phyloP scores from a whole-genome alignment of 805 yeast species.

The Naumovozyma castellii region DNA sequence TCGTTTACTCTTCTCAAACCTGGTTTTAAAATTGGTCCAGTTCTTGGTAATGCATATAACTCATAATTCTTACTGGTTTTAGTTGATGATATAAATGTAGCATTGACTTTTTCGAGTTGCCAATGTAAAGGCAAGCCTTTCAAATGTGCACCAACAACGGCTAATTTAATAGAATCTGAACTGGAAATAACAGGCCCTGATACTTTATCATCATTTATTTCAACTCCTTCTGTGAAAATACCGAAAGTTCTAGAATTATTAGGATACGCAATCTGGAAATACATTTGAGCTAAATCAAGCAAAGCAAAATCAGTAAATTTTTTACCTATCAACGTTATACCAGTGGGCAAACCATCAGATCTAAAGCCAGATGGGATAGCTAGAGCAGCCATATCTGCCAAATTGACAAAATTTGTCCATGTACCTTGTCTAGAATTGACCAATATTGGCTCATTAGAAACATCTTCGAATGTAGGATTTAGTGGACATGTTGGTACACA shows the following conservation, averaged over 20 bases:
- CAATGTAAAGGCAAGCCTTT: conserved; percentile 84
- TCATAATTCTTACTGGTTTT: conserved; percentile 63
- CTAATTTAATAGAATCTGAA: conserved; percentile 49
- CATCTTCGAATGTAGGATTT: conserved; percentile 71
- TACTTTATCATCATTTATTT: conserved; percentile 9
- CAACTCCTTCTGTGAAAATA: conserved; percentile 10
- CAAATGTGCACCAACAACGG: conserved; percentile 95
- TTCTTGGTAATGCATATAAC: conserved; percentile 72
- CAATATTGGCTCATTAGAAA: conserved; percentile 65
- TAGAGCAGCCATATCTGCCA: conserved; percentile 86
- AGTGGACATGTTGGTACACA: conserved; percentile 92
- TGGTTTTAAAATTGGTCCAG: conserved; percentile 80
- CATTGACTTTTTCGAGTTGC: conserved; percentile 83
- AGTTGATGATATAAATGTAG: conserved; percentile 55
- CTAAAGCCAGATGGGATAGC: conserved; percentile 89
- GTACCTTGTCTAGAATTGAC: conserved; percentile 92
- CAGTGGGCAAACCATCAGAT: conserved; percentile 80
- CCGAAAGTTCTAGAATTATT: conserved; percentile 50
- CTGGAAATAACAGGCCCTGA: conserved; percentile 22
- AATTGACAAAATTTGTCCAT: conserved; percentile 94
- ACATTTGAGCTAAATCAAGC: conserved; percentile 70
- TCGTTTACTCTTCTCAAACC: conserved; percentile 64
- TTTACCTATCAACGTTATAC: conserved; percentile 74
- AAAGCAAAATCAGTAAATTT: conserved; percentile 86
- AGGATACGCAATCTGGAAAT: conserved; percentile 42